These are phyloP conservation scores for Kingdonia uniflora DNA, from an alignment of 164 flowering plant genomes.

Conservation along the genomic window DNA sequence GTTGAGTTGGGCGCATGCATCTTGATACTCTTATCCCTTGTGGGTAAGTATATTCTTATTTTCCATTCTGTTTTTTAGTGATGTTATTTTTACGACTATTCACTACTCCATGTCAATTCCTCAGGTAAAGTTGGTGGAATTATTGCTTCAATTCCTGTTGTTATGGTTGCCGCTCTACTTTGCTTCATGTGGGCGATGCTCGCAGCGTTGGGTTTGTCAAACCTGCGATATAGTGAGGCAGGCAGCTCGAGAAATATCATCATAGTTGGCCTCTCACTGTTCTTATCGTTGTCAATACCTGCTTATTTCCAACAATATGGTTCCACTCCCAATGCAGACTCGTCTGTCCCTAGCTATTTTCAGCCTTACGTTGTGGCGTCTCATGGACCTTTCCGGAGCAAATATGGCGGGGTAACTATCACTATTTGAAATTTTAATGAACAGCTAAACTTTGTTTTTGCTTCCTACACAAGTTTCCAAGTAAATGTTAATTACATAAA, in stretches of 20 bases:
- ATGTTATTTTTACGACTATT: neutral
- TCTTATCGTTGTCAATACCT: conserved; percentile 83
- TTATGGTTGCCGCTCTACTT: conserved; percentile 88
- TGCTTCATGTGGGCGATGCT: conserved; percentile 99
- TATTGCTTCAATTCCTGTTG: conserved; percentile 89
- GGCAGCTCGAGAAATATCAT: conserved; percentile 98
- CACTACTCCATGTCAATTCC: neutral
- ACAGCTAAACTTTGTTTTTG: neutral
- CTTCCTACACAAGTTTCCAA: too few relatives aligned
- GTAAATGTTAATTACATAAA: too few relatives aligned
- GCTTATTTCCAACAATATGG: conserved; percentile 98
- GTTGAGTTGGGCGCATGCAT: conserved; percentile 83
- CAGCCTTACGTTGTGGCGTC: conserved; percentile 92
- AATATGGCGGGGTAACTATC: conserved; percentile 64
- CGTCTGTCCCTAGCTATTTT: conserved; percentile 86
- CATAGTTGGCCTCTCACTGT: conserved; percentile 86
- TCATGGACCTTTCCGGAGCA: conserved; percentile 80
- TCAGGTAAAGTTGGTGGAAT: conserved; percentile 98
- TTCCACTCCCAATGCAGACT: conserved; percentile 53
- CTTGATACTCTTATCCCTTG: conserved; percentile 68
- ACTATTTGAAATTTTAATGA: conserved; percentile 9
- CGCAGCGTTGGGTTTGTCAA: conserved; percentile 87
- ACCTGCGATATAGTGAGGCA: conserved; percentile 92
- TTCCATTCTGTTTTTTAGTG: neutral
- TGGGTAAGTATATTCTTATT: conserved; percentile 41